Conservation (phyloP, 495 filamentous ascomycete species). For the Hypoxylon intermedium region DNA sequence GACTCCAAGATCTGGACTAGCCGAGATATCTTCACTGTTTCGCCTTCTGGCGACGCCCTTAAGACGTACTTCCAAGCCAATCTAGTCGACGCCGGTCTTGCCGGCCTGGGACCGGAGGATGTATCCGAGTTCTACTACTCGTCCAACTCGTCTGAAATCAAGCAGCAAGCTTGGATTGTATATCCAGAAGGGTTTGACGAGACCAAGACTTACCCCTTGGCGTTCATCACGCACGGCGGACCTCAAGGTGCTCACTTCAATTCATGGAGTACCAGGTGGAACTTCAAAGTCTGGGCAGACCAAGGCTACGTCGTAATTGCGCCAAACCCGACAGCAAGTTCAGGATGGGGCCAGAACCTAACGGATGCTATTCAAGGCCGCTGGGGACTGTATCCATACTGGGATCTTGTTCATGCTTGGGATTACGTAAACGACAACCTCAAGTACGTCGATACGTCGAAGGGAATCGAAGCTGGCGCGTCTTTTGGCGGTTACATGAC, state of each 20-base stretch:
- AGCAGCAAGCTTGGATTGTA: slow-evolving; percentile 70
- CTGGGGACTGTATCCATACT: slow-evolving; percentile 59
- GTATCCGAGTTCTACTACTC: slow-evolving; percentile 59
- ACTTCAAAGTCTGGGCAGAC: slow-evolving; percentile 76
- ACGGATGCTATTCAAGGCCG: slow-evolving; percentile 68
- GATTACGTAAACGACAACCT: slow-evolving; percentile 64
- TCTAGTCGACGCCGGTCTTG: slow-evolving; percentile 46
- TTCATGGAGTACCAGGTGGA: slow-evolving; percentile 76
- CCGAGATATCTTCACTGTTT: slow-evolving; percentile 55
- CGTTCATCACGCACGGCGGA: slow-evolving; percentile 77
- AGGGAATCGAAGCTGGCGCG: slow-evolving; percentile 71
- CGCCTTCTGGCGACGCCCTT: slow-evolving; percentile 29
- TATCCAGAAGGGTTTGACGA: slow-evolving; percentile 72
- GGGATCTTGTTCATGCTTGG: slow-evolving; percentile 64
- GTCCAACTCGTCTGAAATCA: slow-evolving; percentile 63
- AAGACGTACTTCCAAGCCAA: slow-evolving; percentile 45
- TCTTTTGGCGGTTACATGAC: slow-evolving; percentile 74
- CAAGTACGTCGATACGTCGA: slow-evolving; percentile 70
- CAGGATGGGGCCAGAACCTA: slow-evolving; percentile 73
- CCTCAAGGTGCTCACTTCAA: slow-evolving; percentile 67
- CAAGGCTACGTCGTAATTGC: slow-evolving; percentile 75
- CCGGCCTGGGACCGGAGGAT: slow-evolving; percentile 58
- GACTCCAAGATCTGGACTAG: slow-evolving; percentile 64
- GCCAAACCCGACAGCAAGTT: slow-evolving; percentile 76
- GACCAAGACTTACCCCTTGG: slow-evolving; percentile 72